phyloP scores from a whole-genome alignment of 495 filamentous ascomycete genomes.

The Penicillium arizonense region DNA sequence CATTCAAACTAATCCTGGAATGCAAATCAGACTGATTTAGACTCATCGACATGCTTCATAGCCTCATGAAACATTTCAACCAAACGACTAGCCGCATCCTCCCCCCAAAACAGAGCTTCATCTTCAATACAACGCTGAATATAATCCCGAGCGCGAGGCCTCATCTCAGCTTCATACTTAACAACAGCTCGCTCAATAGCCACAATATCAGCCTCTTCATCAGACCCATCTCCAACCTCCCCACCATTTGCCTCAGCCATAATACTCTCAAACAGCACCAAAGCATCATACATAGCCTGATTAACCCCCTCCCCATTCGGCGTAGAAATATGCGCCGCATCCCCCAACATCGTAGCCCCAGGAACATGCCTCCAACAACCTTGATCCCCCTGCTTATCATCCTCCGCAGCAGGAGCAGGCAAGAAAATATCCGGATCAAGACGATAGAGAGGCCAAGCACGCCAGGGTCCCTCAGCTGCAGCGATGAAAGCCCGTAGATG shows the following conservation, averaged over 20 bases:
- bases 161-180: conserved; percentile 19
- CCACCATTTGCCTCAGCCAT: not conserved
- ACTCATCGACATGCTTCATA: not conserved
- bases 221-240: not conserved
- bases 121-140: conserved; percentile 10
- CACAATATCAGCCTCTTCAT: not conserved
- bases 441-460: conserved; percentile 14
- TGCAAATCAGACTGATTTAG: no score
- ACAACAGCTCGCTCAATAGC: conserved; percentile 12
- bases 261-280: conserved; percentile 14
- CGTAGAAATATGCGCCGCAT: conserved; percentile 12
- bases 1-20: no score
- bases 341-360: conserved; percentile 9
- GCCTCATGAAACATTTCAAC: conserved; percentile 11
- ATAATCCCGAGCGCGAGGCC: conserved; percentile 8
- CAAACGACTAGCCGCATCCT: conserved; percentile 4
- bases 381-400: not conserved
- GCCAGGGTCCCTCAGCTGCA: conserved; percentile 9
- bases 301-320: conserved; percentile 17
- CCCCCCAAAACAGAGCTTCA: conserved; percentile 9
- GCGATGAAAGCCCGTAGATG: conserved; percentile 11
- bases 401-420: not conserved
- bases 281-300: conserved; percentile 15
- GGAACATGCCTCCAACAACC: conserved; percentile 4
- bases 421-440: conserved; percentile 6